These are phyloP conservation scores for Dothistroma septosporum DNA, from an alignment of 2,329 filamentous ascomycete species.

Conservation along the genomic window DNA sequence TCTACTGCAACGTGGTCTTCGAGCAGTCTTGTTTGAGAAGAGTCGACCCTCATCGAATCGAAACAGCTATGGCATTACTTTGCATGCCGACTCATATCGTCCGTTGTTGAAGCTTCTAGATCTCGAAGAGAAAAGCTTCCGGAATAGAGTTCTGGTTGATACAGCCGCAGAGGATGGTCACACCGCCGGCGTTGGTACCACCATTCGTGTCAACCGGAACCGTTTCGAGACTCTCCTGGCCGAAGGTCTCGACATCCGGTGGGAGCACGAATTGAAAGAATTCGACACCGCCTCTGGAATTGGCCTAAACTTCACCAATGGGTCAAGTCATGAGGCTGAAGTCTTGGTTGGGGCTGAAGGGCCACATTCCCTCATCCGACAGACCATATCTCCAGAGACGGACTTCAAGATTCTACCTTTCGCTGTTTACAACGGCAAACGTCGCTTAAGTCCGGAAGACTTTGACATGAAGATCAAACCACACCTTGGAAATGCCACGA, in stretches of 20 bases:
- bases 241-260: constrained; percentile 37
- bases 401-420: constrained; percentile 36
- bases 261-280: constrained; percentile 26
- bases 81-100: constrained; percentile 33
- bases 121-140: constrained; percentile 34
- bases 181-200: constrained; percentile 2
- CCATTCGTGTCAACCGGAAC: constrained; percentile 37
- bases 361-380: constrained; percentile 35
- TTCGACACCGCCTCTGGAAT: constrained; percentile 2
- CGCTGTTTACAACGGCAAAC: constrained; percentile 36
- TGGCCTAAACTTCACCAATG: constrained; percentile 6
- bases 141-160: constrained; percentile 34
- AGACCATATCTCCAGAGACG: constrained; percentile 25
- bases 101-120: constrained; percentile 34
- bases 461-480: constrained; percentile 15
- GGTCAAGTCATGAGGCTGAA: constrained; percentile 9
- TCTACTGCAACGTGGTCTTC: constrained; percentile 34
- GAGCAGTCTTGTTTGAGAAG: constrained; percentile 36
- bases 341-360: constrained; percentile 39
- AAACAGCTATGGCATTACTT: constrained; percentile 40
- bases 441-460: constrained; percentile 21
- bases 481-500: constrained; percentile 20
- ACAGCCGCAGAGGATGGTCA: constrained; percentile 23
- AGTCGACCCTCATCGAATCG: constrained; percentile 23
- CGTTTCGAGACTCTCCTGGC: constrained; percentile 36